phyloP scores from a whole-genome alignment of 192 early-diverging fungal species.

The Kappamyces sp. region DNA sequence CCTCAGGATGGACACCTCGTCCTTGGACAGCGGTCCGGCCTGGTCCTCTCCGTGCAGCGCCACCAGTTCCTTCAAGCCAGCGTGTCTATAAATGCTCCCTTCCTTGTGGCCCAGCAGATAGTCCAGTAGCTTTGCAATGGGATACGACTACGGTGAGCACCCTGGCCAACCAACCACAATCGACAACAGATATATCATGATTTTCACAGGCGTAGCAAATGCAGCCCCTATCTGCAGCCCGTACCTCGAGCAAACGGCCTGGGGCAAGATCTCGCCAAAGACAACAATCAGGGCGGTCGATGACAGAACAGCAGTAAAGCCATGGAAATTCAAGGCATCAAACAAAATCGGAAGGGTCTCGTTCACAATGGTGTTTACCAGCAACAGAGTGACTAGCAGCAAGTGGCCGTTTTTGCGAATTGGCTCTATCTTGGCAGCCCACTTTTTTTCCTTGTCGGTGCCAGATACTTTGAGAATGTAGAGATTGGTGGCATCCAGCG shows the following conservation, averaged over 20 bases:
- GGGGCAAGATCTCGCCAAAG: constrained; percentile 96
- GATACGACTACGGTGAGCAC: constrained; percentile 42
- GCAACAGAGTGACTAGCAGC: constrained; percentile 86
- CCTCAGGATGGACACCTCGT: constrained; percentile 46
- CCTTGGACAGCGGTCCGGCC: constrained; percentile 37
- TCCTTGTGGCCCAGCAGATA: constrained; percentile 74
- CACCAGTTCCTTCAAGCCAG: constrained; percentile 39
- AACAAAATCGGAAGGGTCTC: constrained; percentile 61
- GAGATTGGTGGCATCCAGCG: constrained; percentile 65
- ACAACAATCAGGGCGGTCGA: constrained; percentile 86
- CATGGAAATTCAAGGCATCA: constrained; percentile 41
- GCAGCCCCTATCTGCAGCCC: constrained; percentile 85
- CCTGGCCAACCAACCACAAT: constrained; percentile 31
- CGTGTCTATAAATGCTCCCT: constrained; percentile 81
- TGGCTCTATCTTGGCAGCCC: constrained; percentile 79
- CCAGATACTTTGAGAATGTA: constrained; percentile 77
- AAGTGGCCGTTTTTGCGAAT: constrained; percentile 86
- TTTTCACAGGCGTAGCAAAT: constrained; percentile 67
- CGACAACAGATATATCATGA: constrained; percentile 53
- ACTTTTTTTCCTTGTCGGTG: constrained; percentile 53
- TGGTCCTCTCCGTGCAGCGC: constrained; percentile 42
- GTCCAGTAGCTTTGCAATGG: constrained; percentile 82
- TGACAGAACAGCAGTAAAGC: constrained; percentile 75
- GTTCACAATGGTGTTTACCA: constrained; percentile 93
- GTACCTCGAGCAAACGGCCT: constrained; percentile 81